Evolutionary conservation across 2,329 filamentous ascomycete genomes (phyloP), one percentile per base, ranked within the genome.

Genomic region (Diplodia mutila): DNA sequence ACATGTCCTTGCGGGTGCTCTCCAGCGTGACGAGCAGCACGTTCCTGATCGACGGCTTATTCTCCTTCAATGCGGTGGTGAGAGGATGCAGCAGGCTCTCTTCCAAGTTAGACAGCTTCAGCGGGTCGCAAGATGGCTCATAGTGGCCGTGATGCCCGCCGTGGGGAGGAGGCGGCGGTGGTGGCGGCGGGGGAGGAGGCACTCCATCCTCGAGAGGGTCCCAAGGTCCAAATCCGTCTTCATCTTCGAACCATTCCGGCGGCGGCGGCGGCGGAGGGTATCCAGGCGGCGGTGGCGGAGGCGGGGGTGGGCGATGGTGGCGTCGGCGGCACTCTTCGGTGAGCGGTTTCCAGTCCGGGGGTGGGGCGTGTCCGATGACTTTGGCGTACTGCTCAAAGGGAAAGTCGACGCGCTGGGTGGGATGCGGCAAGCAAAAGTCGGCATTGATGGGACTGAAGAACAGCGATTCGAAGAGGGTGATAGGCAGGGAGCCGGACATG

Each of bases 1-100:
- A 80, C 46, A 80, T 71, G 49, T 81, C 79, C 61, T 80, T 81
- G 46, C 79, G 74, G 6, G 77, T 78, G 64, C 77, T 79, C 70
- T 81, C 79, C n/a, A 81, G 70, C 4, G 76, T 79, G 32, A 81
- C 61, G 12, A 81, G 32, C 8, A 80, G 72, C 1, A 80, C 73
- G 70, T 81, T 76, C 32, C 80, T 78, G 39, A 81, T 80, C 1
- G 72, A 63, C 4, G 68, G 53, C n/a, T 79, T 72, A 0, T 75
- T 71, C 32, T 74, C 69, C 9, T 74, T 69, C 25, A 79, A 71
- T 0, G 74, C 73, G 18, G 75, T 68, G 46, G 74, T 66, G 39
- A 81, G 67, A 1, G 74, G 70, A 16, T 73, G 69, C 14, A 80
- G 70, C 6, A 81, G 67, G 5, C 74, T 72, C 18, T 73, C 67